Percentiles rank a stretch among this genome's conserved stretches.
Conservation (phyloP, 2,329 filamentous ascomycete species). For the Aspergillus unguis region DNA sequence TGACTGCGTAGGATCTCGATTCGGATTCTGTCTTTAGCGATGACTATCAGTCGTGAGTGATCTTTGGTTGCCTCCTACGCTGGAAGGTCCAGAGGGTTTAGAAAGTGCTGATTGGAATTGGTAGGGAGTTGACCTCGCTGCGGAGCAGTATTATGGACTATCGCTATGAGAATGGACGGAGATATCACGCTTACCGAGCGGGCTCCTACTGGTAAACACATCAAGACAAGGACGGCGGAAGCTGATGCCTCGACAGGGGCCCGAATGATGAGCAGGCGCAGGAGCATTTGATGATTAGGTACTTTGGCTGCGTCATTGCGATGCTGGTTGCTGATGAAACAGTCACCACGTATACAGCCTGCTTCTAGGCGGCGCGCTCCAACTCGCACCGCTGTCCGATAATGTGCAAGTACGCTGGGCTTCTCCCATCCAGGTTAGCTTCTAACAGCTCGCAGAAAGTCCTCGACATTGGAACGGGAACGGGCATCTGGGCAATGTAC, state of each 20-base stretch:
- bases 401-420: conserved; percentile 2
- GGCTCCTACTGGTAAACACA: conserved; percentile 23
- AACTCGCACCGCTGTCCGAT: conserved; percentile 25
- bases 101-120: background rate
- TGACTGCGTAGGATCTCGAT: background rate
- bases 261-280: conserved; percentile 23
- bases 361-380: conserved; percentile 26
- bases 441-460: conserved; percentile 11
- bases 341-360: conserved; percentile 42
- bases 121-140: conserved; percentile 7
- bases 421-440: background rate
- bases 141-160: conserved; percentile 24
- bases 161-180: conserved; percentile 27
- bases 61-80: background rate
- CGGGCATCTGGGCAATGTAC: conserved; percentile 22
- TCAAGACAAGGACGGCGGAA: background rate
- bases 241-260: conserved; percentile 3
- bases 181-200: conserved; percentile 33
- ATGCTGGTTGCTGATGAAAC: background rate
- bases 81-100: background rate
- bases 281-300: conserved; percentile 26
- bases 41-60: conserved; percentile 6
- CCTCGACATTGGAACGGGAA: conserved; percentile 23
- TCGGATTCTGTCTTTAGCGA: conserved; percentile 4
- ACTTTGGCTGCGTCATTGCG: background rate